Evolutionary conservation across 148 eudicot genomes (phyloP).

Genomic region (Diospyros lotus): DNA sequence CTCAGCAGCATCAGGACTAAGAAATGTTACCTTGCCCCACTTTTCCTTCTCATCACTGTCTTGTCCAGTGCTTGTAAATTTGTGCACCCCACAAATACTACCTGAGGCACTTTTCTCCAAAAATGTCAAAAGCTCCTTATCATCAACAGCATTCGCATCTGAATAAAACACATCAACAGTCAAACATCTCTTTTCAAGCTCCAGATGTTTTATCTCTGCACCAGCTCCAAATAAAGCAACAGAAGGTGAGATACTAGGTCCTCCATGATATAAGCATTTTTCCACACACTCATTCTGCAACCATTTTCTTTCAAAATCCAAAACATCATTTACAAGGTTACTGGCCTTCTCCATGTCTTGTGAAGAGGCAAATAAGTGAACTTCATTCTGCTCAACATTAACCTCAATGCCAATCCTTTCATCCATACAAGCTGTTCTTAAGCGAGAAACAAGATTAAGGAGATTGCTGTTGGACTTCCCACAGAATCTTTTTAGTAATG

Average conservation of each 20-base stretch:
- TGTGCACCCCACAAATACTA: constrained; percentile 58
- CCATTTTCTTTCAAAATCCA: constrained; percentile 54
- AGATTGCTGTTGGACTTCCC: constrained; percentile 54
- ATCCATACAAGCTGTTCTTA: constrained; percentile 42
- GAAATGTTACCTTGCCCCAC: constrained; percentile 87
- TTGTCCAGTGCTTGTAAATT: constrained; percentile 29
- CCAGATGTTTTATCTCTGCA: constrained; percentile 86
- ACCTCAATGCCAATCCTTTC: constrained; percentile 73
- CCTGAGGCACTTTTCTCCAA: constrained; percentile 48
- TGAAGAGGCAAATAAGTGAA: constrained; percentile 49
- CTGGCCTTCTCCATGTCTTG: constrained; percentile 48
- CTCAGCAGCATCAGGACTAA: constrained; percentile 74
- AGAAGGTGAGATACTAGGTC: constrained; percentile 54
- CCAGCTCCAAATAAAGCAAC: constrained; percentile 90
- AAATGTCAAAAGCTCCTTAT: constrained; percentile 60
- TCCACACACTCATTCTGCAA: constrained; percentile 77
- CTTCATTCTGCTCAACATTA: constrained; percentile 50
- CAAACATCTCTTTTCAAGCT: constrained; percentile 77
- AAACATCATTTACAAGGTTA: constrained; percentile 29
- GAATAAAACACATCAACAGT: constrained; percentile 64
- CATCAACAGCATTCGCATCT: constrained; percentile 41
- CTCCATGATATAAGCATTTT: constrained; percentile 65
- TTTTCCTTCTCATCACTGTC: constrained; percentile 50
- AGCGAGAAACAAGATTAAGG: constrained; percentile 38
- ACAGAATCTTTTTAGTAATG: constrained; percentile 67